Percentiles rank a stretch among this genome's conserved stretches.
Evolutionary conservation across 116 monocot species (phyloP).

Genomic region (Iris pallida): DNA sequence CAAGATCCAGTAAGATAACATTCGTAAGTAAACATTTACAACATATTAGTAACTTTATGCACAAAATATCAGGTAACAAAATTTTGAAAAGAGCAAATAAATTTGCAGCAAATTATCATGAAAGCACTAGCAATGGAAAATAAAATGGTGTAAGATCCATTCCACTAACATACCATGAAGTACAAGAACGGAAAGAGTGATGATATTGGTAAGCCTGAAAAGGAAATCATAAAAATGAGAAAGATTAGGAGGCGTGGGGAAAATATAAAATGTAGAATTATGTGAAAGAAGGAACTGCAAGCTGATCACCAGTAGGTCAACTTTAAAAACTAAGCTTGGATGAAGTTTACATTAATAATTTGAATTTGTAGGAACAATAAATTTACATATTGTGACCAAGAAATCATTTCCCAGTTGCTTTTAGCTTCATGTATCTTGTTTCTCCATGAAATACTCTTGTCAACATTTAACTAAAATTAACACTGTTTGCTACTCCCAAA

Average conservation of each 20-base stretch:
- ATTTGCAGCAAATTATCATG: background rate
- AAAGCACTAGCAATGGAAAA: background rate
- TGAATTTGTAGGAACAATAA: background rate
- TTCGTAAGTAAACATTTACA: background rate
- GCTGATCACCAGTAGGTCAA: background rate
- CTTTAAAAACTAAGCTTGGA: background rate
- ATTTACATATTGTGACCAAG: background rate
- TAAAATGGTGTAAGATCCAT: background rate
- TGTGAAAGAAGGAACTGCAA: background rate
- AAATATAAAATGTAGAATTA: background rate
- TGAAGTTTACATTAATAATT: background rate
- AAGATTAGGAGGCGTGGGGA: background rate
- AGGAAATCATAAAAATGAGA: background rate
- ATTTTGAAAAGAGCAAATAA: background rate
- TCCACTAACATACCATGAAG: background rate
- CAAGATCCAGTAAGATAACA: background rate
- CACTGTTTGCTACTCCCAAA: too few relatives aligned
- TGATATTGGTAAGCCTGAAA: slow-evolving; percentile 13
- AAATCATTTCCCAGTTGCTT: background rate
- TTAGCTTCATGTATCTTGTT: background rate
- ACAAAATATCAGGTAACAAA: background rate
- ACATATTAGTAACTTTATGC: background rate
- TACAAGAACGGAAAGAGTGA: slow-evolving; percentile 11
- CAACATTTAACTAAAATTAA: too few relatives aligned
- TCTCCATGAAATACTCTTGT: too few relatives aligned